phyloP scores from a whole-genome alignment of 106 monocot species.

The Gastrodia elata region DNA sequence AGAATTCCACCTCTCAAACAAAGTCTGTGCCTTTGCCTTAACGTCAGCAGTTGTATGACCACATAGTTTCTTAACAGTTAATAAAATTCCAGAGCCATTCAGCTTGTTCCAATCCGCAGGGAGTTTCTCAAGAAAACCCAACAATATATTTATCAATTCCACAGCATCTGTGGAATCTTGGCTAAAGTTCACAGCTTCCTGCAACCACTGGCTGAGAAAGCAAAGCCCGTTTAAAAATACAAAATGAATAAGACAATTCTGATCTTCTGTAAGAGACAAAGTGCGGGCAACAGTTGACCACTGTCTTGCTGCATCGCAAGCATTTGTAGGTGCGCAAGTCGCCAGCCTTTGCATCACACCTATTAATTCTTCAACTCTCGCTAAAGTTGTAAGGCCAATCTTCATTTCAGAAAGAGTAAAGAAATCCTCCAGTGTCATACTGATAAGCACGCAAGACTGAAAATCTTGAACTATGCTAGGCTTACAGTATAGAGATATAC shows the following conservation, averaged over 20 bases:
- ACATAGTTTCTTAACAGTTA: slow-evolving; percentile 31
- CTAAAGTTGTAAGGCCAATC: slow-evolving; percentile 53
- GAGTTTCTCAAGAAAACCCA: slow-evolving; percentile 48
- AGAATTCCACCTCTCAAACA: slow-evolving; percentile 46
- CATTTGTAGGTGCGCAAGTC: slow-evolving; percentile 17
- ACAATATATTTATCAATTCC: slow-evolving; percentile 34
- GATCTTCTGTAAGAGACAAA: slow-evolving; percentile 52
- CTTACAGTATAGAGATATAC: background rate
- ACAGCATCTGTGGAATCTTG: slow-evolving; percentile 25
- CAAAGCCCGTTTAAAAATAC: slow-evolving; percentile 54
- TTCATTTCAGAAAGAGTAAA: slow-evolving; percentile 83
- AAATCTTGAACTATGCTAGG: background rate
- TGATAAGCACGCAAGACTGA: slow-evolving; percentile 7
- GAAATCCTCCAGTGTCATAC: slow-evolving; percentile 66
- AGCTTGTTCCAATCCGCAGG: slow-evolving; percentile 27
- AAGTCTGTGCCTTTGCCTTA: slow-evolving; percentile 37
- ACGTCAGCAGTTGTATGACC: slow-evolving; percentile 17
- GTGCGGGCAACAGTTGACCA: slow-evolving; percentile 48
- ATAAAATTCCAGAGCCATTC: slow-evolving; percentile 30
- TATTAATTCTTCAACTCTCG: slow-evolving; percentile 66
- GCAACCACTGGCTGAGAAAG: slow-evolving; percentile 60
- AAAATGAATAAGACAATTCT: slow-evolving; percentile 61
- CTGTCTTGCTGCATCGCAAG: slow-evolving; percentile 52
- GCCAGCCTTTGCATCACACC: slow-evolving; percentile 46
- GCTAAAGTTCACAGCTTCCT: slow-evolving; percentile 30